Conservation (phyloP, 1,139 yeast genomes). For the Wickerhamomyces sp. region DNA sequence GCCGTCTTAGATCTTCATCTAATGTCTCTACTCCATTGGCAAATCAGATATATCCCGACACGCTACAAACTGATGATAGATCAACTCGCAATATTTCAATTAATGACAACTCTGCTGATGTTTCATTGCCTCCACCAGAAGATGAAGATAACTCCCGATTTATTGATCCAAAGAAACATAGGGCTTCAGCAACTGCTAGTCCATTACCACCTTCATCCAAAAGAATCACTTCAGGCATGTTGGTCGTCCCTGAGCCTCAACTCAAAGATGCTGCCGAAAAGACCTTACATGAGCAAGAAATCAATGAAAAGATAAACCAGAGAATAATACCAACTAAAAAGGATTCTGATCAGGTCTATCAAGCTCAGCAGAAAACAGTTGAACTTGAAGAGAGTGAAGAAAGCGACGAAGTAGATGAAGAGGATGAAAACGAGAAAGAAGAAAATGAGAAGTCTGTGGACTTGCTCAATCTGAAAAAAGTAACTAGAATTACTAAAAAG, state of each 20-base stretch:
- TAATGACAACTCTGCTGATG: slow-evolving; percentile 16
- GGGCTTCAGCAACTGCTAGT: slow-evolving; percentile 12
- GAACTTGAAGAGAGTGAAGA: slow-evolving; percentile 1
- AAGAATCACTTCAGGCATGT: slow-evolving; percentile 69
- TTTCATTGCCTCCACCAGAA: slow-evolving; percentile 25
- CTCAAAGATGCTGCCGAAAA: slow-evolving; percentile 34
- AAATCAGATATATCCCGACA: slow-evolving; percentile 33
- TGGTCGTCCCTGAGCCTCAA: slow-evolving; percentile 39
- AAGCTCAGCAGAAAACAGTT: slow-evolving; percentile 1
- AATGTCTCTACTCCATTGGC: slow-evolving; percentile 32
- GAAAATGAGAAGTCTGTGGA: neutral
- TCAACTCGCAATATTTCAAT: slow-evolving; percentile 15
- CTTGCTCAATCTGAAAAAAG: neutral
- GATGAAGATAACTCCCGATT: slow-evolving; percentile 14
- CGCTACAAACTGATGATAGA: slow-evolving; percentile 8
- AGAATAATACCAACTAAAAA: slow-evolving; percentile 22
- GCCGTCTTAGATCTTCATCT: slow-evolving; percentile 6
- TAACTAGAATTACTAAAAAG: slow-evolving; percentile 2
- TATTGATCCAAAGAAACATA: slow-evolving; percentile 21
- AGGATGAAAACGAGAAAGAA: neutral
- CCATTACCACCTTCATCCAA: slow-evolving; percentile 32
- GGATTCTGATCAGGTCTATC: slow-evolving; percentile 2
- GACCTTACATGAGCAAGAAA: slow-evolving; percentile 24
- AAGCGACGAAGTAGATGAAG: neutral
- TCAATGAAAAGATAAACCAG: slow-evolving; percentile 21